phyloP scores from a whole-genome alignment of 1,139 yeast genomes.

The Blastobotrys apis region DNA sequence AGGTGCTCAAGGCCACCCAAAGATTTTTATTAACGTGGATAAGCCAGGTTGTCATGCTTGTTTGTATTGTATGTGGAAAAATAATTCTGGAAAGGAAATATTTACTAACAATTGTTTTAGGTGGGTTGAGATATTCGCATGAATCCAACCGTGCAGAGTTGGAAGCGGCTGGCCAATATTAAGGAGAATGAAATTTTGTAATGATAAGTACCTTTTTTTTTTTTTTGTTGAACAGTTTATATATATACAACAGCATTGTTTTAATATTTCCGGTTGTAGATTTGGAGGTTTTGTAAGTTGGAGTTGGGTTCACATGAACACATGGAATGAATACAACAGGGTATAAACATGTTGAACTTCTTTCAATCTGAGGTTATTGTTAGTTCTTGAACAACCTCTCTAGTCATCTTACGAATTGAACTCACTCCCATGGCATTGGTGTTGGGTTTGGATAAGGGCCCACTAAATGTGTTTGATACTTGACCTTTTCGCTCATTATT shows the following conservation, averaged over 20 bases:
- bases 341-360: too few relatives aligned
- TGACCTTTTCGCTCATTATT: not conserved
- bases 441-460: constrained; percentile 13
- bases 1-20: constrained; percentile 81
- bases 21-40: constrained; percentile 75
- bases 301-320: too few relatives aligned
- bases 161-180: constrained; percentile 20
- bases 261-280: too few relatives aligned
- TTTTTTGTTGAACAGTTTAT: constrained; percentile 1
- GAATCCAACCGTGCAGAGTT: constrained; percentile 19
- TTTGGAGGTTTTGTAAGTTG: too few relatives aligned
- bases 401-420: too few relatives aligned
- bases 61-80: constrained; percentile 55
- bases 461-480: not conserved
- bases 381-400: too few relatives aligned
- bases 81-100: not conserved
- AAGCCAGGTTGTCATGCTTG: constrained; percentile 68
- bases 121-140: constrained; percentile 21
- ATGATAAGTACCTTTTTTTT: not conserved
- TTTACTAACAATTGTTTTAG: too few relatives aligned
- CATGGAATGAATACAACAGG: not conserved
- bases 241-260: too few relatives aligned
- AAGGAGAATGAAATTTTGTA: too few relatives aligned
- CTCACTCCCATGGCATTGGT: constrained; percentile 14
- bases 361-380: too few relatives aligned